A percentile compares a stretch with the other conserved stretches of the same genome.
Evolutionary conservation across 2,329 filamentous ascomycete species (phyloP).

Genomic region (Clathrospora elynae): DNA sequence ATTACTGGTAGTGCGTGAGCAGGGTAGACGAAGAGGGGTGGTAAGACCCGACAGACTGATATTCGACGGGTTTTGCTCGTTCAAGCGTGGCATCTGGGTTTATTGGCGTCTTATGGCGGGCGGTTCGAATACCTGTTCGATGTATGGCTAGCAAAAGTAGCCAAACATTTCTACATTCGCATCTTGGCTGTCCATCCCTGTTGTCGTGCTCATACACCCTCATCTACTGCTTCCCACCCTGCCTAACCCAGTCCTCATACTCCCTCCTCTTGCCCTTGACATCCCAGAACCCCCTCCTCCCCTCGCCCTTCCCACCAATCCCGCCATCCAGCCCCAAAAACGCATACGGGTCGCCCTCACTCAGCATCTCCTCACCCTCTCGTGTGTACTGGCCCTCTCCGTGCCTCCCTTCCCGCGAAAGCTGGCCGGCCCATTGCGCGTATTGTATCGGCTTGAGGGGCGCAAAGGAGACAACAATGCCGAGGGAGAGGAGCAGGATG

Average conservation of each 20-base stretch:
- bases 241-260: constrained; percentile 73
- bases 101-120: constrained; percentile 2
- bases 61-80: constrained; percentile 4
- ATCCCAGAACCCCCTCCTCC: constrained; percentile 83
- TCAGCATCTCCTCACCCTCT: constrained; percentile 68
- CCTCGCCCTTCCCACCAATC: constrained; percentile 65
- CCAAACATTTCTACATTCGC: not conserved
- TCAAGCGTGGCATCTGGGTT: constrained; percentile 22
- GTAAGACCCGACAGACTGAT: constrained; percentile 4
- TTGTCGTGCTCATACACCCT: not conserved
- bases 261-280: constrained; percentile 84
- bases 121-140: not conserved
- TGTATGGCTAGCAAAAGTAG: not conserved
- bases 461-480: constrained; percentile 78
- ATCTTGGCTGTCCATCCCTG: too few relatives aligned
- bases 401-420: constrained; percentile 74
- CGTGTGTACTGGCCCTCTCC: constrained; percentile 62
- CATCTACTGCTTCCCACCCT: constrained; percentile 23
- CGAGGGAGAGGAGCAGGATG: constrained; percentile 78
- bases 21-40: too few relatives aligned
- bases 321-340: constrained; percentile 60
- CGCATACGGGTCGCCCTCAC: constrained; percentile 76
- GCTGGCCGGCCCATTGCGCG: constrained; percentile 79
- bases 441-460: constrained; percentile 83
- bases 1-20: constrained; percentile 35